Conservation (phyloP, 148 eudicot species). For the Rhododendron molle region DNA sequence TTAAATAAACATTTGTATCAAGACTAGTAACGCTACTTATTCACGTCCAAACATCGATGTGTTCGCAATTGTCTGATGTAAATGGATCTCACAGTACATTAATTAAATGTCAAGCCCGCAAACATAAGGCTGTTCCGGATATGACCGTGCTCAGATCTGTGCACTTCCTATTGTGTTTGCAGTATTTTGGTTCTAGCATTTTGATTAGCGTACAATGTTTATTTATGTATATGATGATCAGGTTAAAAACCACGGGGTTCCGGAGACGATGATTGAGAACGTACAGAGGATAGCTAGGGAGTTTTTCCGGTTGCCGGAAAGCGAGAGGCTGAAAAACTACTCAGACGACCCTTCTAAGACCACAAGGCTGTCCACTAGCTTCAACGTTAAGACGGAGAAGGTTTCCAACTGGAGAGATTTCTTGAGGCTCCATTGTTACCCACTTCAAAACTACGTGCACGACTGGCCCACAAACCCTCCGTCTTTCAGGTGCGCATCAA, state of each 20-base stretch:
- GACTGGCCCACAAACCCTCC: constrained; percentile 21
- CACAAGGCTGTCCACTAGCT: constrained; percentile 21
- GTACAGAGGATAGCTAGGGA: constrained; percentile 6
- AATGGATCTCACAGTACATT: too few species aligned
- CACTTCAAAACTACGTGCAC: constrained; percentile 15
- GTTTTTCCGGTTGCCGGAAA: constrained; percentile 18
- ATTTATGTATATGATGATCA: neutral
- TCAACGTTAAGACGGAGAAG: constrained; percentile 19
- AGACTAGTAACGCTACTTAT: too few species aligned
- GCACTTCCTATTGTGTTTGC: too few species aligned
- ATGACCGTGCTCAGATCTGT: too few species aligned
- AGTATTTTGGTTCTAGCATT: too few species aligned
- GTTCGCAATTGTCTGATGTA: too few species aligned
- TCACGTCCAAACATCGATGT: too few species aligned
- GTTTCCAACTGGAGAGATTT: constrained; percentile 25
- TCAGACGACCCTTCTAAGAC: constrained; percentile 20
- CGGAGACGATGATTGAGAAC: constrained; percentile 1
- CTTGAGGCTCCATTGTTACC: constrained; percentile 24
- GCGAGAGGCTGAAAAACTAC: constrained; percentile 18
- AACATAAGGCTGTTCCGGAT: too few species aligned
- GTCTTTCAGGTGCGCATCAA: constrained; percentile 11
- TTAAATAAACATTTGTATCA: too few species aligned
- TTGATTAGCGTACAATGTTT: too few species aligned
- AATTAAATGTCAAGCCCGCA: too few species aligned
- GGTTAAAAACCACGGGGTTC: constrained; percentile 22